A percentile compares a stretch with the other conserved stretches of the same genome.
These are phyloP conservation scores for Arabidopsis suecica DNA, from an alignment of 345 rosid species.

Conservation along the genomic window DNA sequence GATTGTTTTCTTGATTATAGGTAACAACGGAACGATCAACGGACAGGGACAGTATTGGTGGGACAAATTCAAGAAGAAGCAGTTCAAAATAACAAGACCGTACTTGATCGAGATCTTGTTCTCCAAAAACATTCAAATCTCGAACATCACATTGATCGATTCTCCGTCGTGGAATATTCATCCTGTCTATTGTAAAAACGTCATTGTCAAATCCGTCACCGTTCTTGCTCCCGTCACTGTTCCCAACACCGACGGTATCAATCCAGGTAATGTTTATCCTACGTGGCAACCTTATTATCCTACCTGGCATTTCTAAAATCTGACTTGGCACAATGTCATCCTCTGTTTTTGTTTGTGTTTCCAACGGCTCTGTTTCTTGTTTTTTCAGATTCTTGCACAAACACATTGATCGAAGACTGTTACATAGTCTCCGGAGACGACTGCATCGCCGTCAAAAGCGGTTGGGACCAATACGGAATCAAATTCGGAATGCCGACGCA, in stretches of 20 bases:
- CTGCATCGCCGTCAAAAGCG: constrained; percentile 80
- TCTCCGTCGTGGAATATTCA: constrained; percentile 84
- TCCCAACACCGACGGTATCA: constrained; percentile 88
- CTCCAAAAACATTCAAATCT: constrained; percentile 62
- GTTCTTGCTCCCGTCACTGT: constrained; percentile 68
- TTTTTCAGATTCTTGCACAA: constrained; percentile 74
- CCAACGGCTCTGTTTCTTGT: constrained; percentile 18
- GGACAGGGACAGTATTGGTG: constrained; percentile 79
- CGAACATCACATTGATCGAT: constrained; percentile 62
- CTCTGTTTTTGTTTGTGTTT: neutral
- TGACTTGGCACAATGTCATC: constrained; percentile 6
- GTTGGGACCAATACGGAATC: constrained; percentile 79
- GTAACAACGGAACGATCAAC: constrained; percentile 70
- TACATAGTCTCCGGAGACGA: constrained; percentile 79
- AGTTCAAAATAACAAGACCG: constrained; percentile 63
- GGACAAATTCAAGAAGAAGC: constrained; percentile 53
- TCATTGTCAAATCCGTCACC: constrained; percentile 61
- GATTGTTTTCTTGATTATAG: constrained; percentile 32
- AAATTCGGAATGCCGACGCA: constrained; percentile 57
- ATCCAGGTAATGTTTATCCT: constrained; percentile 59
- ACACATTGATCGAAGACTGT: constrained; percentile 63
- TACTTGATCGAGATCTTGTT: constrained; percentile 71
- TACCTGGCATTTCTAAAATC: neutral
- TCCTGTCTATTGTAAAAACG: constrained; percentile 64
- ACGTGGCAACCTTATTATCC: neutral